A percentile compares a stretch with the other conserved stretches of the same genome.
These are phyloP conservation scores for Novymonas esmeraldas DNA, from an alignment of 208 protist genomes.

Conservation along the genomic window DNA sequence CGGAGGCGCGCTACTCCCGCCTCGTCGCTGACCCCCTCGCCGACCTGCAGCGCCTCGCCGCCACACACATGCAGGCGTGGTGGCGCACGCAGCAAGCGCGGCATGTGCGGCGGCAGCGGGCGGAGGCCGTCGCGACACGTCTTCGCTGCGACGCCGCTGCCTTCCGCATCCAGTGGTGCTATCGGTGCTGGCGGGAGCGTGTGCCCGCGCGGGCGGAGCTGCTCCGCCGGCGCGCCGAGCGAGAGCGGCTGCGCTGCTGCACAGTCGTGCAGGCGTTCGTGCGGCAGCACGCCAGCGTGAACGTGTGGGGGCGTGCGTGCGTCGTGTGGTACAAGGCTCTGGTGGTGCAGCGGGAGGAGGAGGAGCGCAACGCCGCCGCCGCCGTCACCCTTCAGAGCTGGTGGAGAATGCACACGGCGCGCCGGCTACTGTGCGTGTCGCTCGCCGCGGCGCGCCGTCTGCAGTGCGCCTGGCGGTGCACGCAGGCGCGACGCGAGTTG, in stretches of 20 bases:
- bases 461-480: slow-evolving; percentile 21
- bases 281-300: slow-evolving; percentile 38
- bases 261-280: slow-evolving; percentile 45
- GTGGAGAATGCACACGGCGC: slow-evolving; percentile 44
- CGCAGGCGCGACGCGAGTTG: slow-evolving; percentile 27
- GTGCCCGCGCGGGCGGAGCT: slow-evolving; percentile 21
- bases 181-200: slow-evolving; percentile 39
- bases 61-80: slow-evolving; percentile 23
- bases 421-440: neutral
- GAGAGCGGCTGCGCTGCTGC: slow-evolving; percentile 20
- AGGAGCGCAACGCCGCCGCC: slow-evolving; percentile 24
- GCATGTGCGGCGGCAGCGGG: slow-evolving; percentile 5
- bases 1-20: slow-evolving; percentile 32
- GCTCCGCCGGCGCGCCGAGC: slow-evolving; percentile 27
- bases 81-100: slow-evolving; percentile 21
- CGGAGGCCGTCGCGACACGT: slow-evolving; percentile 9
- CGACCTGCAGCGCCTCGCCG: slow-evolving; percentile 13
- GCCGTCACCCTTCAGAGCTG: slow-evolving; percentile 49
- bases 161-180: slow-evolving; percentile 34
- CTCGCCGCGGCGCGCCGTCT: slow-evolving; percentile 8
- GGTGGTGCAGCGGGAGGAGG: slow-evolving; percentile 19
- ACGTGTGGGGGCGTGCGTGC: slow-evolving; percentile 36
- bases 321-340: slow-evolving; percentile 18
- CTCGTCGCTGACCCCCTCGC: slow-evolving; percentile 20
- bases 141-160: slow-evolving; percentile 33